phyloP scores from a whole-genome alignment of 2,329 filamentous ascomycete genomes.

The Monosporascus cannonballus region DNA sequence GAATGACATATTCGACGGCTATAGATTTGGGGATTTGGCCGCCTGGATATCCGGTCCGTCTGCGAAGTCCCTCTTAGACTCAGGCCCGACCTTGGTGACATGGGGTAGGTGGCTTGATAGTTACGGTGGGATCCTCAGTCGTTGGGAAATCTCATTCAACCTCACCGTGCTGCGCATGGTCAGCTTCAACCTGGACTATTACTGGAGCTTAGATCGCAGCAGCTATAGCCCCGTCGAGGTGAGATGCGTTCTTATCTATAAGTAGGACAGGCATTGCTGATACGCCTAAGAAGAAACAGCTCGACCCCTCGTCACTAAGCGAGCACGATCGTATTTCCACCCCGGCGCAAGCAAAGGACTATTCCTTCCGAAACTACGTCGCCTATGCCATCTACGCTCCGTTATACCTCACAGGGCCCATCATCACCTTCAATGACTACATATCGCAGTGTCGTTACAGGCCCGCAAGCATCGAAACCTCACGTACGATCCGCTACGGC shows the following conservation, averaged over 20 bases:
- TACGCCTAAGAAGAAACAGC: conserved; percentile 88
- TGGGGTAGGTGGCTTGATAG: conserved; percentile 71
- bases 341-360: conserved; percentile 66
- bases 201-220: conserved; percentile 73
- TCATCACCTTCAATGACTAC: conserved; percentile 97
- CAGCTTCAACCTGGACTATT: conserved; percentile 95
- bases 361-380: conserved; percentile 77
- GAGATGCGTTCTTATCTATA: conserved; percentile 27
- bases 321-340: conserved; percentile 80
- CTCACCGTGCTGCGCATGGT: conserved; percentile 87
- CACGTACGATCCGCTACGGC: conserved; percentile 73
- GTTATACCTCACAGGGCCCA: conserved; percentile 86
- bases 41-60: conserved; percentile 36
- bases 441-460: conserved; percentile 76
- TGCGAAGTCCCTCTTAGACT: conserved; percentile 27
- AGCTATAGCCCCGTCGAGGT: conserved; percentile 73
- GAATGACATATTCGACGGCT: conserved; percentile 80
- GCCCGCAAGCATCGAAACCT: conserved; percentile 60
- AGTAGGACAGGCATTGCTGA: conserved; percentile 42
- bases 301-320: conserved; percentile 79
- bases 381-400: conserved; percentile 89
- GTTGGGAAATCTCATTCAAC: conserved; percentile 98
- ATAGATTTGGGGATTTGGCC: conserved; percentile 61
- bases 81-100: conserved; percentile 41
- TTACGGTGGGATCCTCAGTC: conserved; percentile 73